phyloP scores from a whole-genome alignment of 495 filamentous ascomycete species.

The Penicillium ucsense region DNA sequence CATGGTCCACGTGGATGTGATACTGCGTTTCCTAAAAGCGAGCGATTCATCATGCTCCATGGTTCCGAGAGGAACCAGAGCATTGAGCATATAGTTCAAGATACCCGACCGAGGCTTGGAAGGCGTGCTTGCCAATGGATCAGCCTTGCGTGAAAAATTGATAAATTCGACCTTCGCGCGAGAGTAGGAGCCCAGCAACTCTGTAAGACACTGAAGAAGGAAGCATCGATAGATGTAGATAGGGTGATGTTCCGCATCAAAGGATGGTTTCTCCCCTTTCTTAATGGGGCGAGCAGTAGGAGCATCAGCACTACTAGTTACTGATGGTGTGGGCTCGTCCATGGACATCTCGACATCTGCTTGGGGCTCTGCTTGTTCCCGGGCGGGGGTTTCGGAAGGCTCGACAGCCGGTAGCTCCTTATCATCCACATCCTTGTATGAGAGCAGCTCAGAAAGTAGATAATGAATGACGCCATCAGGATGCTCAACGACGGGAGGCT shows the following conservation, averaged over 20 bases:
- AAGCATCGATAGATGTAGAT: slow-evolving; percentile 97
- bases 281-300: slow-evolving; percentile 28
- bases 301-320: slow-evolving; percentile 23
- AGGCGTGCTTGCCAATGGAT: slow-evolving; percentile 72
- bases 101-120: slow-evolving; percentile 90
- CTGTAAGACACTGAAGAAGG: slow-evolving; percentile 83
- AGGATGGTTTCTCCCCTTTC: slow-evolving; percentile 64
- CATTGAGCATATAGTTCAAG: slow-evolving; percentile 84
- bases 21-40: slow-evolving; percentile 67
- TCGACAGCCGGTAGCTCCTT: slow-evolving; percentile 44
- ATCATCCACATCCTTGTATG: slow-evolving; percentile 86
- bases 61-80: slow-evolving; percentile 69
- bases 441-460: slow-evolving; percentile 83
- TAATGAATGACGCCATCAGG: slow-evolving; percentile 96
- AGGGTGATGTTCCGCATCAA: slow-evolving; percentile 88
- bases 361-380: slow-evolving; percentile 29
- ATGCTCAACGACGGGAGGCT: slow-evolving; percentile 79
- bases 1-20: slow-evolving; percentile 76
- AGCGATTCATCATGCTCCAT: slow-evolving; percentile 67
- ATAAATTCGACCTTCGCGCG: slow-evolving; percentile 97
- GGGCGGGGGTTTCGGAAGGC: slow-evolving; percentile 36
- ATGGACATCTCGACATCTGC: slow-evolving; percentile 43
- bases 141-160: slow-evolving; percentile 87
- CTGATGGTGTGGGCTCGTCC: slow-evolving; percentile 30
- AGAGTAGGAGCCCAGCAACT: slow-evolving; percentile 88